Evolutionary conservation across 495 filamentous ascomycete genomes (phyloP).

Genomic region (Bombardia bombarda): DNA sequence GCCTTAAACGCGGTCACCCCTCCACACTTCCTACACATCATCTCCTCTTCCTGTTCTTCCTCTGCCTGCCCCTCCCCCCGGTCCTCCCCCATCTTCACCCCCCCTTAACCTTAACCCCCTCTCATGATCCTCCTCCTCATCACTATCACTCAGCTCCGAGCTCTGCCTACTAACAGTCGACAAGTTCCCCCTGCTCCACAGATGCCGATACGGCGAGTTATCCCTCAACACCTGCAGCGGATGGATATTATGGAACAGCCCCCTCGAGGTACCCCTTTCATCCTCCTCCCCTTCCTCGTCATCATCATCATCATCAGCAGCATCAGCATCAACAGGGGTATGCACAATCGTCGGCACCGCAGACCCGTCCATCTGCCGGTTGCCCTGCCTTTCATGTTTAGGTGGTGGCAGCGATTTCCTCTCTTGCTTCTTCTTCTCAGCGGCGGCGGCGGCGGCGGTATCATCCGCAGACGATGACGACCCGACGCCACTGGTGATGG

Average conservation of each 20-base stretch:
- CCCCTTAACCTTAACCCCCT: slow-evolving; percentile 1
- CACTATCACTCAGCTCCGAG: slow-evolving; percentile 26
- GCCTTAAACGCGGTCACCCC: slow-evolving; percentile 27
- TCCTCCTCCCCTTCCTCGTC: neutral
- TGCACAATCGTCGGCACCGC: neutral
- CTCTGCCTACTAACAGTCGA: slow-evolving; percentile 23
- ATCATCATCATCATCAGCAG: neutral
- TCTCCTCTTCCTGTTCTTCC: slow-evolving; percentile 20
- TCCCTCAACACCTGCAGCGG: slow-evolving; percentile 6
- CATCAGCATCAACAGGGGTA: neutral
- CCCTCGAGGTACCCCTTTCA: neutral
- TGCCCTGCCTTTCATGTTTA: too few species aligned
- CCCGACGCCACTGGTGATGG: too few species aligned
- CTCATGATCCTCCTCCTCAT: slow-evolving; percentile 9
- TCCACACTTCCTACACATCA: slow-evolving; percentile 25
- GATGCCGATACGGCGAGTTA: slow-evolving; percentile 9
- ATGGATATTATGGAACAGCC: too few species aligned
- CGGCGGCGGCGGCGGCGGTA: neutral
- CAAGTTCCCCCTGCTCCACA: slow-evolving; percentile 14
- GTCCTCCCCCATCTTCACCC: neutral
- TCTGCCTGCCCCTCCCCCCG: too few species aligned
- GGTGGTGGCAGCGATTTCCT: too few species aligned
- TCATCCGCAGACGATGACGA: too few species aligned
- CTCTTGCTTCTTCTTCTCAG: neutral
- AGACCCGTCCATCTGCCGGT: too few species aligned